Evolutionary conservation across 441 rosid genomes (phyloP).

Genomic region (Brassica hybrid): DNA sequence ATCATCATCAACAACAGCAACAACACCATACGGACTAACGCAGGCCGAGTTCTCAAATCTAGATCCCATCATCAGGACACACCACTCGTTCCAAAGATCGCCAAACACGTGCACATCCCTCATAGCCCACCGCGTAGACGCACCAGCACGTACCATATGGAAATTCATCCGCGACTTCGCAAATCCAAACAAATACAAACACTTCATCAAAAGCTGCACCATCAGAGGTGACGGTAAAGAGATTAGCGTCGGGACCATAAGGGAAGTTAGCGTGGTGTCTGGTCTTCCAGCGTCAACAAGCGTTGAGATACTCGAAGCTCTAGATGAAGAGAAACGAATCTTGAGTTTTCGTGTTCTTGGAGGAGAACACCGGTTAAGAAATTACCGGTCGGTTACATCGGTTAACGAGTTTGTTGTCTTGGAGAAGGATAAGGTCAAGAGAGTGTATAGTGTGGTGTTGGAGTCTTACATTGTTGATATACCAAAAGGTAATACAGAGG

Average conservation of each 20-base stretch:
- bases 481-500: slow-evolving; percentile 43
- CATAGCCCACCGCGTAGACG: slow-evolving; percentile 37
- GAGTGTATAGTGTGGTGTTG: slow-evolving; percentile 34
- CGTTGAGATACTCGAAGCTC: slow-evolving; percentile 46
- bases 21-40: slow-evolving; percentile 34
- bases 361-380: slow-evolving; percentile 45
- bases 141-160: slow-evolving; percentile 41
- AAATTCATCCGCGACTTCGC: slow-evolving; percentile 40
- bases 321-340: slow-evolving; percentile 47
- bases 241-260: slow-evolving; percentile 45
- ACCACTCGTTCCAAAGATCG: slow-evolving; percentile 39
- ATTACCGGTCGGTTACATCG: slow-evolving; percentile 45
- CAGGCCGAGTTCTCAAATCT: slow-evolving; percentile 35
- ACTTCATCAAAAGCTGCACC: slow-evolving; percentile 52
- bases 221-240: slow-evolving; percentile 41
- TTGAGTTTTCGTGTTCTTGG: slow-evolving; percentile 50
- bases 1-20: slow-evolving; percentile 26
- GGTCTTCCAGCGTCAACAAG: slow-evolving; percentile 56
- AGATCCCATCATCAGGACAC: slow-evolving; percentile 27
- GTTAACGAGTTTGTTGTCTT: slow-evolving; percentile 35
- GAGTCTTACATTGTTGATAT: slow-evolving; percentile 43
- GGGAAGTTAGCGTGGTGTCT: slow-evolving; percentile 45
- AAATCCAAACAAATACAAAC: slow-evolving; percentile 49
- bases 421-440: slow-evolving; percentile 26
- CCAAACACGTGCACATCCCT: slow-evolving; percentile 41